A percentile compares a stretch with the other conserved stretches of the same genome.
phyloP scores from a whole-genome alignment of 1,284 basidiomycete genomes.

The Moesziomyces globuligerus region DNA sequence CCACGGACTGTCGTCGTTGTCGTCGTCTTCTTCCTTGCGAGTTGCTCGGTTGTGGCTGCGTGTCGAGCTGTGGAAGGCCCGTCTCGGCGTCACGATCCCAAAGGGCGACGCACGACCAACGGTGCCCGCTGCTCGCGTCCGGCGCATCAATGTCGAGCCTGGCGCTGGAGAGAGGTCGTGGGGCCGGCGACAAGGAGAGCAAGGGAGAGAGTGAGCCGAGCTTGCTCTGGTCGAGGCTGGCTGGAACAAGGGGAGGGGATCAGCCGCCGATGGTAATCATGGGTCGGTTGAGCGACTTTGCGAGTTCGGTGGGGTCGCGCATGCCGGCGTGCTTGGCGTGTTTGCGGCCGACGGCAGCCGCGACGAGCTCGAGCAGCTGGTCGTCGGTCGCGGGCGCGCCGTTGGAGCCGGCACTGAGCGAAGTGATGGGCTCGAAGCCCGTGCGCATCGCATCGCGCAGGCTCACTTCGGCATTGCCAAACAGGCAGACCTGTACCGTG shows the following conservation, averaged over 20 bases:
- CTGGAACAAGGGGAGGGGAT: background rate
- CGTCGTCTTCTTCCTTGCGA: slow-evolving; percentile 14
- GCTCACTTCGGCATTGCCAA: slow-evolving; percentile 84
- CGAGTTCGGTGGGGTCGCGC: slow-evolving; percentile 54
- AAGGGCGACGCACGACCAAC: background rate
- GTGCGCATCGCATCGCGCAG: slow-evolving; percentile 78
- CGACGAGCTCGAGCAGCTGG: slow-evolving; percentile 75
- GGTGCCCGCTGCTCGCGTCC: background rate
- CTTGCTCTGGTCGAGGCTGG: slow-evolving; percentile 1
- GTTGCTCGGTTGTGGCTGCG: background rate
- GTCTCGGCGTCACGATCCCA: background rate
- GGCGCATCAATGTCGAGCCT: too few species aligned
- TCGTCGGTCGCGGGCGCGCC: slow-evolving; percentile 70
- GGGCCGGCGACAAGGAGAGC: too few species aligned
- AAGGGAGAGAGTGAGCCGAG: slow-evolving; percentile 19
- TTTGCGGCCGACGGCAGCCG: slow-evolving; percentile 77
- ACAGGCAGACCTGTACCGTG: slow-evolving; percentile 73
- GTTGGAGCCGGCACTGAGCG: slow-evolving; percentile 22
- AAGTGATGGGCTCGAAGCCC: slow-evolving; percentile 32
- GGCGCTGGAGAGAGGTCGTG: too few species aligned
- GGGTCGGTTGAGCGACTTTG: slow-evolving; percentile 68
- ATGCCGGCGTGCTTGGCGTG: slow-evolving; percentile 79
- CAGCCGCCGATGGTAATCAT: slow-evolving; percentile 85
- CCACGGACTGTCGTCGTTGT: slow-evolving; percentile 52
- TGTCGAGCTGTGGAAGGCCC: slow-evolving; percentile 23